phyloP scores from a whole-genome alignment of 345 rosid species.

The Eucalyptus sp. region DNA sequence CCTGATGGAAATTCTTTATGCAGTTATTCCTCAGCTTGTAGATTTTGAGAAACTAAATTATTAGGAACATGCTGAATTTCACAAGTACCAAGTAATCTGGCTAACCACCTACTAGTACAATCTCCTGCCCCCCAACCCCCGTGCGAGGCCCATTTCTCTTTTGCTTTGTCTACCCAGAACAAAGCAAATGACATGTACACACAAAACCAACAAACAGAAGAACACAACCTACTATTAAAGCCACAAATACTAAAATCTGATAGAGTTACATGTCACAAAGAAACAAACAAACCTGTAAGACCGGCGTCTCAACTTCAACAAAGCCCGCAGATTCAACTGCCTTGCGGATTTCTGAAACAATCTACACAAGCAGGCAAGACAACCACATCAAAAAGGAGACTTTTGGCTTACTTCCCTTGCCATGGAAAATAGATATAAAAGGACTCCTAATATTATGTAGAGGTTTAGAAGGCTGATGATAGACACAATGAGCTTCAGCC shows the following conservation, averaged over 20 bases:
- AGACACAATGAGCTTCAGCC: not conserved
- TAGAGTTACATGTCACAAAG: not conserved
- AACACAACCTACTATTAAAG: not conserved
- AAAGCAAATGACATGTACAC: not conserved
- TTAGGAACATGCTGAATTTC: not conserved
- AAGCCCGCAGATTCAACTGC: conserved; percentile 74
- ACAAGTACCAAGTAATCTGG: not conserved
- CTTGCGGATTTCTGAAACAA: conserved; percentile 74
- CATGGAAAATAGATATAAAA: not conserved
- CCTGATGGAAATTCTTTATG: not conserved
- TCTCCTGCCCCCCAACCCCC: not conserved
- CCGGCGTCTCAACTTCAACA: conserved; percentile 95
- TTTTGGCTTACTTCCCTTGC: not conserved
- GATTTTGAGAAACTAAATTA: not conserved
- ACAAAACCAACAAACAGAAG: not conserved
- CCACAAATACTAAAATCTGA: not conserved
- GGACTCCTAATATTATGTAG: not conserved
- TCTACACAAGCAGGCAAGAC: conserved; percentile 26
- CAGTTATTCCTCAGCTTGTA: not conserved
- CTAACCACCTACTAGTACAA: not conserved
- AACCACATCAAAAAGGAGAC: not conserved
- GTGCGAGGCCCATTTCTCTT: not conserved
- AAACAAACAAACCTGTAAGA: conserved; percentile 67
- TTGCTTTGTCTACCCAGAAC: not conserved
- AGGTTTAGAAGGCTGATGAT: not conserved